phyloP scores from a whole-genome alignment of 805 yeast species.

The Wickerhamiella hasegawae region DNA sequence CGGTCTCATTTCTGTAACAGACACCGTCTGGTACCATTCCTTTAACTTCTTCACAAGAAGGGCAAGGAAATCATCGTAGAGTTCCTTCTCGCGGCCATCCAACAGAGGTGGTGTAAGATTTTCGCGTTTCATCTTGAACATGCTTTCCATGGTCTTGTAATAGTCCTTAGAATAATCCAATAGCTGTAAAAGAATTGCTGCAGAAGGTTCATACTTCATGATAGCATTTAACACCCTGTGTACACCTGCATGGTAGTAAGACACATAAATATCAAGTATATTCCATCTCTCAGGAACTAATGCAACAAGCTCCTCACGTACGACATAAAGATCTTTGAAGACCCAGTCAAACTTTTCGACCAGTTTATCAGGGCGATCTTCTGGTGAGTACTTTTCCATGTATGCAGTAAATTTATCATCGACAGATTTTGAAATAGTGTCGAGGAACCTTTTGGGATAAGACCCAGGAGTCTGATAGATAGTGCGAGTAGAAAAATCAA shows the following conservation, averaged over 20 bases:
- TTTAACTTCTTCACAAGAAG: slow-evolving; percentile 57
- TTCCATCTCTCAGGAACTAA: slow-evolving; percentile 67
- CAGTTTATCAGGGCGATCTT: slow-evolving; percentile 34
- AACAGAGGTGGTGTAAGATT: slow-evolving; percentile 41
- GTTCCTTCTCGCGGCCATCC: slow-evolving; percentile 52
- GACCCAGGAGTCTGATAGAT: background rate
- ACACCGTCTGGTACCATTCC: slow-evolving; percentile 69
- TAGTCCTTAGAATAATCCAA: slow-evolving; percentile 64
- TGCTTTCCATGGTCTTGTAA: slow-evolving; percentile 33
- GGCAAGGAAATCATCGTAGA: slow-evolving; percentile 63
- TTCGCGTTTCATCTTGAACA: slow-evolving; percentile 33
- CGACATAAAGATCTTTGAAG: slow-evolving; percentile 59
- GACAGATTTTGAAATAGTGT: slow-evolving; percentile 42
- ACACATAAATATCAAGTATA: slow-evolving; percentile 42
- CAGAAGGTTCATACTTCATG: slow-evolving; percentile 59
- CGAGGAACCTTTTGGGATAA: slow-evolving; percentile 27
- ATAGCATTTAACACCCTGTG: slow-evolving; percentile 48
- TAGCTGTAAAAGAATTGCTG: slow-evolving; percentile 54
- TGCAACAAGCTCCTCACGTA: slow-evolving; percentile 37
- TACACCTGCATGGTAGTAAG: slow-evolving; percentile 50
- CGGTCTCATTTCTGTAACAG: slow-evolving; percentile 45
- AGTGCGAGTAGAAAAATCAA: background rate
- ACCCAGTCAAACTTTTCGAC: slow-evolving; percentile 68
- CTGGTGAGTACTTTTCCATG: slow-evolving; percentile 34
- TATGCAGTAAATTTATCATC: slow-evolving; percentile 53